A percentile compares a stretch with the other conserved stretches of the same genome.
Evolutionary conservation across 495 filamentous ascomycete genomes (phyloP).

Genomic region (Penicillium manginii): DNA sequence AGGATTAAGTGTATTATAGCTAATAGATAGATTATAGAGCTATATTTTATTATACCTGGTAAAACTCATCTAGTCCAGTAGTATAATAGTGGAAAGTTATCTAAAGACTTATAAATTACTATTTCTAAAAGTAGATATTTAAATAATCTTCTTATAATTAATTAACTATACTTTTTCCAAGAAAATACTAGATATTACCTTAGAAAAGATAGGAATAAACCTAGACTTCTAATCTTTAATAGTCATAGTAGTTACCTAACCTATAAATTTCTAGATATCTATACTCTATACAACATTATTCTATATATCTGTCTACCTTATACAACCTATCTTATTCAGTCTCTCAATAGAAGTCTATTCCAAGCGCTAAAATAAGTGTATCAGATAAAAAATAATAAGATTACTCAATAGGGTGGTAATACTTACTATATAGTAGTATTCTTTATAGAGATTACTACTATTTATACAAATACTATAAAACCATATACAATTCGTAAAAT

Average conservation of each 20-base stretch:
- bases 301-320: background rate
- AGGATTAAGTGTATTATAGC: background rate
- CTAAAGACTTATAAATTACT: background rate
- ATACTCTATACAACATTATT: background rate
- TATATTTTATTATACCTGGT: background rate
- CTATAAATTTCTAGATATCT: background rate
- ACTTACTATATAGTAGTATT: background rate
- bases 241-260: background rate
- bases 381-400: background rate
- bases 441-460: background rate
- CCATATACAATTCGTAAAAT: background rate
- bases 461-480: background rate
- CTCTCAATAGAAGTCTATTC: conserved; percentile 1
- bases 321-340: conserved; percentile 1
- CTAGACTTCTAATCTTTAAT: background rate
- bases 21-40: background rate
- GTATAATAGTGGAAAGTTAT: background rate
- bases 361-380: background rate
- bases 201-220: background rate
- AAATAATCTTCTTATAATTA: background rate
- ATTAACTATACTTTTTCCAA: background rate
- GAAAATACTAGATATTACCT: background rate
- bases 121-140: background rate
- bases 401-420: conserved; percentile 1
- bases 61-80: background rate